Base-by-base conservation (phyloP, 2,329 filamentous ascomycete species). In the Bertia moriformis region DNA sequence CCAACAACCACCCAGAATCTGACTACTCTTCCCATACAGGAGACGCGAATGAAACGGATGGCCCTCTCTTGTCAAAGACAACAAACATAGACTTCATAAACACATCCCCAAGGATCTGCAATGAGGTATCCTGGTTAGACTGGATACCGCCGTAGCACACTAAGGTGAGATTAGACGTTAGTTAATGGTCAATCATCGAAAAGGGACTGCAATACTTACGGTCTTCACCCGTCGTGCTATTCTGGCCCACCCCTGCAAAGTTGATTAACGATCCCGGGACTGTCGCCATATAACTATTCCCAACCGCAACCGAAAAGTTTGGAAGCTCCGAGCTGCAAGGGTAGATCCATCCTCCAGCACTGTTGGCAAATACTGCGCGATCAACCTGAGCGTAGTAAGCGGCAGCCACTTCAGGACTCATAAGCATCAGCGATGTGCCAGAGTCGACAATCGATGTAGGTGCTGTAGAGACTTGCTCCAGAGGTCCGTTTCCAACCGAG, bases 31-130 rank as follows among this genome's bases (percentile, higher is more conserved):
- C n/a, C n/a, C n/a, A n/a, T n/a, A n/a, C n/a, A 15, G 32, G 10
- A 7, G 15, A 35, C 10, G 32, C 32, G 17, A 35, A 7, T 35
- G 10, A 7, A 10, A 35, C 7, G 15, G 32, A 35, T 12, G 32
- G 32, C 7, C 32, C 32, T 12, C 32, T 7, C 32, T 14, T 7
- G 51, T 86, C 79, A 54, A 85, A 86, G 37, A 85, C 73, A 19
- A 80, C 75, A 52, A 82, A 87, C 45, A 83, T 65, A 40, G 72
- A 72, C 71, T 91, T 91, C 47, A 91, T 67, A 62, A 87, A 84
- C 41, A 83, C 66, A 43, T 88, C 83, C 7, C 85, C 85, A 41
- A 88, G 71, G 51, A 93, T 85, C 41, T 68, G 73, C 45, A 78
- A 66, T 2, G 53, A 50, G 38, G 63, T 48, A 18, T 50, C 51